Percentiles rank a stretch among this genome's conserved stretches.
Evolutionary conservation across 2,329 filamentous ascomycete genomes (phyloP).

Genomic region (Paecilomyces formosus): DNA sequence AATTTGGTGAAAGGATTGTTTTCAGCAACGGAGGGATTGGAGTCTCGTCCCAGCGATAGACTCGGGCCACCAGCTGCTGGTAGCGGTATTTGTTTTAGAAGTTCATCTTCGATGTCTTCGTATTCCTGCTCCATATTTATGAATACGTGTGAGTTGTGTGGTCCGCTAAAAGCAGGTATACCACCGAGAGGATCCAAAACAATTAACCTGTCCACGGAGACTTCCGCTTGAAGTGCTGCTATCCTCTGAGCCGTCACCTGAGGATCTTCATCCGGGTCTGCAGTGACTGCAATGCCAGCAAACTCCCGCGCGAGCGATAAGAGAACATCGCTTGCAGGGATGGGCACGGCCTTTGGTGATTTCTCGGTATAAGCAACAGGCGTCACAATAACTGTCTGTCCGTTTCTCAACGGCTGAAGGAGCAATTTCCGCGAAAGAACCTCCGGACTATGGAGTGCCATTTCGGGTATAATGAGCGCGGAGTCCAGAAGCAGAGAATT

Average conservation of each 20-base stretch:
- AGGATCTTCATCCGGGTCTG: conserved; percentile 38
- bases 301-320: conserved; percentile 71
- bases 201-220: conserved; percentile 75
- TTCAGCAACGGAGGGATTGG: conserved; percentile 11
- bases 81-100: conserved; percentile 34
- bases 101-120: conserved; percentile 56
- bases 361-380: conserved; percentile 53
- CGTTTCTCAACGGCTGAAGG: conserved; percentile 58
- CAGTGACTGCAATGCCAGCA: conserved; percentile 53
- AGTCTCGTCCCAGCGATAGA: conserved; percentile 12
- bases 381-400: conserved; percentile 64
- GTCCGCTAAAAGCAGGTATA: conserved; percentile 59
- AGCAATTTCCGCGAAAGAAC: conserved; percentile 46
- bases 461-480: conserved; percentile 35
- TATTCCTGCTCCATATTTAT: conserved; percentile 93
- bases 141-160: conserved; percentile 66
- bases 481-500: conserved; percentile 64
- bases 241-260: conserved; percentile 31
- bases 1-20: conserved; percentile 42
- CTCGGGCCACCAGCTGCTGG: conserved; percentile 3
- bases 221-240: conserved; percentile 41
- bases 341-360: conserved; percentile 40
- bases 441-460: conserved; percentile 24
- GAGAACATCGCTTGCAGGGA: conserved; percentile 58
- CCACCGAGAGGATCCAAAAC: conserved; percentile 81